These are phyloP conservation scores for Phaffia tasmanica DNA, from an alignment of 768 basidiomycete species.

Conservation along the genomic window DNA sequence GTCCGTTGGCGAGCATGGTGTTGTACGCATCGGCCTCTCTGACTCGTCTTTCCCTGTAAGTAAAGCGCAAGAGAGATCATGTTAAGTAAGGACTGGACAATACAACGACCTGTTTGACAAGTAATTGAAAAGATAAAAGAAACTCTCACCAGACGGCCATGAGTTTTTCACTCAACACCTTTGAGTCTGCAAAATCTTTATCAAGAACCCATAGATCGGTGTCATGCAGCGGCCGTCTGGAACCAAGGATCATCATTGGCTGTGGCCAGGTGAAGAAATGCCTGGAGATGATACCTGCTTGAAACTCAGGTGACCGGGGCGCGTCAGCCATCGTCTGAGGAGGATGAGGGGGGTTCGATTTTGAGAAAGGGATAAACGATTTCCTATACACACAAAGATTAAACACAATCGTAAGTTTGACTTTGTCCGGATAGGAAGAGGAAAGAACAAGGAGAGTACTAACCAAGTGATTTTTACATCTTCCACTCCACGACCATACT, in stretches of 20 bases:
- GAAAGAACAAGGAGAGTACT: background rate
- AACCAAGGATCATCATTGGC: conserved; percentile 41
- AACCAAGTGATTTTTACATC: conserved; percentile 1
- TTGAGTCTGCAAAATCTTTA: background rate
- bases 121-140: background rate
- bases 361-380: conserved; percentile 17
- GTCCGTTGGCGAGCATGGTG: conserved; percentile 52
- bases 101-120: no score
- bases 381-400: background rate
- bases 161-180: conserved; percentile 8
- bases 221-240: conserved; percentile 60
- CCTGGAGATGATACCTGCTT: conserved; percentile 10
- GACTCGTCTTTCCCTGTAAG: conserved; percentile 43
- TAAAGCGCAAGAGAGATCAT: conserved; percentile 53
- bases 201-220: conserved; percentile 62
- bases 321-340: conserved; percentile 14
- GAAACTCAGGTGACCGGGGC: background rate
- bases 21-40: conserved; percentile 61
- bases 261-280: conserved; percentile 21
- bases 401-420: background rate
- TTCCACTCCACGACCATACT: background rate
- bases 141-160: background rate
- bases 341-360: background rate
- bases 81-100: background rate
- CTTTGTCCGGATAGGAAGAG: background rate